A percentile compares a stretch with the other conserved stretches of the same genome.
These are phyloP conservation scores for Rhizopogon rudus DNA, from an alignment of 768 basidiomycete genomes.

Conservation along the genomic window DNA sequence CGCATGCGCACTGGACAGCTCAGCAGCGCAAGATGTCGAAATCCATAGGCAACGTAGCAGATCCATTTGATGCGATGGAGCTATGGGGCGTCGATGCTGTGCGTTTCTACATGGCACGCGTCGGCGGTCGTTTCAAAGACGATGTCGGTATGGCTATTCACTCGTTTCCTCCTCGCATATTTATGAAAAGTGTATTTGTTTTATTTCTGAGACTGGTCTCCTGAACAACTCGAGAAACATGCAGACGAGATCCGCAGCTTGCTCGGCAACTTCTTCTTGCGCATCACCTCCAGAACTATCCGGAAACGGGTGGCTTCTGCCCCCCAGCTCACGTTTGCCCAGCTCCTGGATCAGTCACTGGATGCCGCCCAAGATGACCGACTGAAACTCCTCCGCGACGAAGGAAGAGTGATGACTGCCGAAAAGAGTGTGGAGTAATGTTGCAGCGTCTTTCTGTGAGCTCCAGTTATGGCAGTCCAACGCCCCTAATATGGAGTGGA, in stretches of 20 bases:
- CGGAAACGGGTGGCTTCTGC: conserved; percentile 13
- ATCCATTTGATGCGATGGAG: conserved; percentile 70
- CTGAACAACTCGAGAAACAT: conserved; percentile 59
- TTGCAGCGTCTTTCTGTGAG: neutral
- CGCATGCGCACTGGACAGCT: conserved; percentile 87
- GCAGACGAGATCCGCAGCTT: conserved; percentile 51
- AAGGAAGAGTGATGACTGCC: neutral
- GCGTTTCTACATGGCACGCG: conserved; percentile 73
- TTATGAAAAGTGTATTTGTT: neutral
- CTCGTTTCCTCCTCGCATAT: neutral
- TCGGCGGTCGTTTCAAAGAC: conserved; percentile 69
- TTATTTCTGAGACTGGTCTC: conserved; percentile 64
- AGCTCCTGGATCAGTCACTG: neutral
- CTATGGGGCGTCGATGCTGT: conserved; percentile 69
- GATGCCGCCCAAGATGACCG: neutral
- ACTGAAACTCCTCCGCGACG: neutral
- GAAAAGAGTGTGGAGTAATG: neutral
- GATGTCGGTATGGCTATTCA: conserved; percentile 59
- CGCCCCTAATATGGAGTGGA: neutral
- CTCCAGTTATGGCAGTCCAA: neutral
- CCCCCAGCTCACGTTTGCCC: neutral
- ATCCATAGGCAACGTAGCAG: conserved; percentile 79
- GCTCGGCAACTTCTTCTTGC: conserved; percentile 76
- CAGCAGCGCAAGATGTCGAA: conserved; percentile 87
- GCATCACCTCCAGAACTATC: conserved; percentile 58